Percentiles rank a stretch among this genome's conserved stretches.
These are phyloP conservation scores for Tephrocybe sp. DNA, from an alignment of 768 basidiomycete genomes.

Conservation along the genomic window DNA sequence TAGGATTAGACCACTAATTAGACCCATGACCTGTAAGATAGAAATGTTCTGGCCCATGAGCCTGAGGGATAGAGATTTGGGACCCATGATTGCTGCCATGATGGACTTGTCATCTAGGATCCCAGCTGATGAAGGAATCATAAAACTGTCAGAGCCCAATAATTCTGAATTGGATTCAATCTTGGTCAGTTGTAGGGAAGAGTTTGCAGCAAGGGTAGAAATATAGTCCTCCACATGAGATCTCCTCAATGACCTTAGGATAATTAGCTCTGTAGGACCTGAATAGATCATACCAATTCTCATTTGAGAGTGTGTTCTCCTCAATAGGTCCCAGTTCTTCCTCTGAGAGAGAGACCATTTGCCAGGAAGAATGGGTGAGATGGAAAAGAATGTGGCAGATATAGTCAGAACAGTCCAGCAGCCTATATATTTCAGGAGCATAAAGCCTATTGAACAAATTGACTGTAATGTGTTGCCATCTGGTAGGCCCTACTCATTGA, in stretches of 20 bases:
- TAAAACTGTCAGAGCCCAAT: slow-evolving; percentile 27
- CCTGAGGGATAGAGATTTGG: slow-evolving; percentile 11
- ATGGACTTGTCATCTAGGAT: slow-evolving; percentile 19
- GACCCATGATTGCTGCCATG: slow-evolving; percentile 13
- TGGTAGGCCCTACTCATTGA: not conserved
- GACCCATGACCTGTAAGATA: slow-evolving; percentile 21
- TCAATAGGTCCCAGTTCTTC: slow-evolving; percentile 1
- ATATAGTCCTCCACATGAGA: slow-evolving; percentile 2
- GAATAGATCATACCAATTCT: not conserved
- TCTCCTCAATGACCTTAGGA: not conserved
- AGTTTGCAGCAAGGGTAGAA: not conserved
- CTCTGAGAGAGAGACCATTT: not conserved
- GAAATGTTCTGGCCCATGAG: slow-evolving; percentile 17
- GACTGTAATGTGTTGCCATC: not conserved
- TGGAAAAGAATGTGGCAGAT: not conserved
- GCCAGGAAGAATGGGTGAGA: not conserved
- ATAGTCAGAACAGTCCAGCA: not conserved
- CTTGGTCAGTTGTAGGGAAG: not conserved
- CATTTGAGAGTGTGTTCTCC: not conserved
- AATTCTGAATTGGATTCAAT: not conserved
- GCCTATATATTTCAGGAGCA: not conserved
- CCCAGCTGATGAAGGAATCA: slow-evolving; percentile 20
- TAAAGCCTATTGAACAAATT: not conserved
- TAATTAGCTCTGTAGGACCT: not conserved
- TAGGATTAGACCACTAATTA: slow-evolving; percentile 17